Evolutionary conservation across 1,284 basidiomycete species (phyloP), one percentile per base, ranked within the genome.

Genomic region (Ceratobasidium sp.): DNA sequence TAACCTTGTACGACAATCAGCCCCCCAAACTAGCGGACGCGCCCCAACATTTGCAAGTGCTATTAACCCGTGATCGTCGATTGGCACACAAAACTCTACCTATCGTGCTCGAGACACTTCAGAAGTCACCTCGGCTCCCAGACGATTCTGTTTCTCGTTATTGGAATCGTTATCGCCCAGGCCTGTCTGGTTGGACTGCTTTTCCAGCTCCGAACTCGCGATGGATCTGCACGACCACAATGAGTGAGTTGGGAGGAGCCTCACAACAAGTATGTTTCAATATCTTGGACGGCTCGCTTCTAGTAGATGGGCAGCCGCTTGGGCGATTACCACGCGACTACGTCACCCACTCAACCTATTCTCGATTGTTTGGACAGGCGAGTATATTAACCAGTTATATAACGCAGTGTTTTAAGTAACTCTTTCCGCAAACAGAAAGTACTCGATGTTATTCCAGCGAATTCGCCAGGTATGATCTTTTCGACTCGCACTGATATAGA

Each of bases 281-380:
- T 73, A 50, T 89, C 0, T 78, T 89, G 5, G 81, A 84, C 48
- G 89, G 88, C 9, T 77, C 79, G 9, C 82, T 90, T 4, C 81
- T 88, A 6, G 83, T 89, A 7, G 81, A 87, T 61, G 88, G 87
- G 0, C 84, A 84, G 65, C 83, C 85, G 0, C 69, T 88, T 3
- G 84, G 85, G 6, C 83, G 84, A 28, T 82, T 90, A 13, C 86
- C 87, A 0, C 67, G 50, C 0, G 77, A 80, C 0, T 86, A 88
- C 50, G 52, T 83, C 0, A 48, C 42, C 0, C 84, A 88, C 80
- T 56, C 83, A 0, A 81, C 83, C 0, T 89, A 86, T 59, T 28
- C 42, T 1, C 80, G 83, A 0, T 78, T 89, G 28, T 84, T 86
- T 40, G 81, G 80, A 7, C 46, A 82, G 42, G 86, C 85, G 70